Conservation (phyloP, 1,284 basidiomycete species). For the Marasmius sp. region DNA sequence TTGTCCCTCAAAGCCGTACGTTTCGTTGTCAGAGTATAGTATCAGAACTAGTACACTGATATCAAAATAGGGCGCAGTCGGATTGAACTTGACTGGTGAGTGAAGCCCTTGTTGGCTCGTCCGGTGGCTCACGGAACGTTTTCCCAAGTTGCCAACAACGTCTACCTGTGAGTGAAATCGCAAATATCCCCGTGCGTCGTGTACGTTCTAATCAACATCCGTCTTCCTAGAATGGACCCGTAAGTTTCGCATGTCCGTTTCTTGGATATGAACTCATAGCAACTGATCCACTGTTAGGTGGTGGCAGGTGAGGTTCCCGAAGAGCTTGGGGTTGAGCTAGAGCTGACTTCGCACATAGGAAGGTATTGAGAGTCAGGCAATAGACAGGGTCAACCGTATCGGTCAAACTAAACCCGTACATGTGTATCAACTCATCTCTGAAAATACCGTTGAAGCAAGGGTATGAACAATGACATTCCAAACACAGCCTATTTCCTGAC, state of each 20-base stretch:
- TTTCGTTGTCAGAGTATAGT: conserved; percentile 3
- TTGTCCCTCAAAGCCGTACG: conserved; percentile 78
- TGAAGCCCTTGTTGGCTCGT: neutral
- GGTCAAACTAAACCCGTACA: conserved; percentile 81
- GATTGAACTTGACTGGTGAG: conserved; percentile 75
- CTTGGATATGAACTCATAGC: neutral
- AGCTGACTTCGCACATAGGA: conserved; percentile 43
- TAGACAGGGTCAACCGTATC: conserved; percentile 74
- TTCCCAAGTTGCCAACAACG: conserved; percentile 75
- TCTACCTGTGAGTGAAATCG: conserved; percentile 67
- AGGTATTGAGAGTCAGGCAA: conserved; percentile 87
- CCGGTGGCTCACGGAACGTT: neutral
- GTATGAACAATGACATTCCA: conserved; percentile 31
- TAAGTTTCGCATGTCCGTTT: conserved; percentile 36
- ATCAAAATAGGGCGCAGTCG: conserved; percentile 64
- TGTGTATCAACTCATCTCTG: conserved; percentile 87
- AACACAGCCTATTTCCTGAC: neutral
- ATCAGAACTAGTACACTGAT: neutral
- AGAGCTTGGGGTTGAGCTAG: neutral
- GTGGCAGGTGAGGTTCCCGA: conserved; percentile 58
- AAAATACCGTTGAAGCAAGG: conserved; percentile 84
- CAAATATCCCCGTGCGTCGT: neutral
- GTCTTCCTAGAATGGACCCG: conserved; percentile 78
- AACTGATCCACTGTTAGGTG: conserved; percentile 40
- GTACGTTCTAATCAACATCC: neutral